A percentile compares a stretch with the other conserved stretches of the same genome.
Conservation (phyloP, 371 early-diverging fungal genomes). For the Cokeromyces recurvatus region DNA sequence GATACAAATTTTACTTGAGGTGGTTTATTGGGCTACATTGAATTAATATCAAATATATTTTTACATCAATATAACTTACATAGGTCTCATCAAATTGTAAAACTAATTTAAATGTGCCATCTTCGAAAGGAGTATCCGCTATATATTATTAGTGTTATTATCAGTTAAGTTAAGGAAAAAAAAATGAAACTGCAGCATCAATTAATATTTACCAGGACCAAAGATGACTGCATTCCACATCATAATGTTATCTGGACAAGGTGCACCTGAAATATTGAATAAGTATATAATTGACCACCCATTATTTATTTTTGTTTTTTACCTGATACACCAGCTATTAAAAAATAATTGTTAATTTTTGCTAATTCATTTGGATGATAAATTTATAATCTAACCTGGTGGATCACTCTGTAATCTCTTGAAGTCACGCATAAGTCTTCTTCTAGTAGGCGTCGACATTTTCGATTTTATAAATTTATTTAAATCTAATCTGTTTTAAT, state of each 20-base stretch:
- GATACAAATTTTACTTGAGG: constrained; percentile 96
- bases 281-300: background rate
- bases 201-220: constrained; percentile 80
- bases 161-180: no score
- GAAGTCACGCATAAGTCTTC: constrained; percentile 93
- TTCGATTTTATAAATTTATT: background rate
- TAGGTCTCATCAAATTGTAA: constrained; percentile 97
- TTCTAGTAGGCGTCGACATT: constrained; percentile 87
- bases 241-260: constrained; percentile 93
- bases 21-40: constrained; percentile 88
- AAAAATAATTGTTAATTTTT: background rate
- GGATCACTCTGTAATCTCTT: constrained; percentile 95
- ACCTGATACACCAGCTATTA: constrained; percentile 48
- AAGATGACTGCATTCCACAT: constrained; percentile 98
- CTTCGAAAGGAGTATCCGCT: constrained; percentile 98
- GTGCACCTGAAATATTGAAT: constrained; percentile 67
- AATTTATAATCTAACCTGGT: constrained; percentile 51
- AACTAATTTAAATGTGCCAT: constrained; percentile 97
- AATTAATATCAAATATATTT: background rate
- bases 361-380: background rate
- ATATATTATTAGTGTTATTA: constrained; percentile 6
- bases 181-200: no score
- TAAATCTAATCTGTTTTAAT: no score
- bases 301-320: background rate
- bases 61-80: constrained; percentile 23